A percentile compares a stretch with the other conserved stretches of the same genome.
Evolutionary conservation across 164 flowering plant genomes (phyloP).

Genomic region (Tetracentron sinense): DNA sequence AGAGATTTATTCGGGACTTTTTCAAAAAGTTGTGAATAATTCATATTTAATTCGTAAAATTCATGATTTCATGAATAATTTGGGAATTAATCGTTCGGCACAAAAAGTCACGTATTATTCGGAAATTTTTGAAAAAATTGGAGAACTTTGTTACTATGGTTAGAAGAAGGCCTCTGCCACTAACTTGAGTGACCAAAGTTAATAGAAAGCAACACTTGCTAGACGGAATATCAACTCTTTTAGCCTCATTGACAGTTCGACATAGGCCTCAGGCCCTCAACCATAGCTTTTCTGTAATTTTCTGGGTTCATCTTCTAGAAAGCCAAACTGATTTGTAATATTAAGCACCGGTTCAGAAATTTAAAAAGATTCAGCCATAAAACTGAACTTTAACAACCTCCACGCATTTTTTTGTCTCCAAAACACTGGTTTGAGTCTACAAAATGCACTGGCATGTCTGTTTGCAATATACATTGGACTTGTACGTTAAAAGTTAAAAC

Average conservation of each 20-base stretch:
- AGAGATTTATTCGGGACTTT: too few species aligned
- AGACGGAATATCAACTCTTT: conserved; percentile 97
- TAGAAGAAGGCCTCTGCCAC: too few species aligned
- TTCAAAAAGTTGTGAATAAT: too few species aligned
- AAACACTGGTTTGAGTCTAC: conserved; percentile 97
- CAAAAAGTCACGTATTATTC: too few species aligned
- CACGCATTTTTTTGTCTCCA: conserved; percentile 98
- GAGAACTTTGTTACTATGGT: too few species aligned
- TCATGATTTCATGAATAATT: too few species aligned
- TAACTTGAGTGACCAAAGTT: neutral
- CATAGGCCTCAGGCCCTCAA: conserved; percentile 65
- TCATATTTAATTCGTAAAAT: too few species aligned
- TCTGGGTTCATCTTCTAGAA: conserved; percentile 96
- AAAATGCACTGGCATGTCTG: conserved; percentile 96
- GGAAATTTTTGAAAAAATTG: too few species aligned
- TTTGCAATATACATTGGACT: conserved; percentile 4
- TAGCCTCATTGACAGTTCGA: conserved; percentile 81
- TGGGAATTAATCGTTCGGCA: too few species aligned
- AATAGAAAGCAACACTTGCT: conserved; percentile 34
- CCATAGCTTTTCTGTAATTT: conserved; percentile 84
- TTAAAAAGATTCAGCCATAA: neutral
- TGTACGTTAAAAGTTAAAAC: neutral
- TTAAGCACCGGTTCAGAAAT: conserved; percentile 16
- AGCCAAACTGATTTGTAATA: conserved; percentile 15
- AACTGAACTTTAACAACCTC: neutral